phyloP scores from a whole-genome alignment of 2,329 filamentous ascomycete species.

The Tympanopsis confertula region DNA sequence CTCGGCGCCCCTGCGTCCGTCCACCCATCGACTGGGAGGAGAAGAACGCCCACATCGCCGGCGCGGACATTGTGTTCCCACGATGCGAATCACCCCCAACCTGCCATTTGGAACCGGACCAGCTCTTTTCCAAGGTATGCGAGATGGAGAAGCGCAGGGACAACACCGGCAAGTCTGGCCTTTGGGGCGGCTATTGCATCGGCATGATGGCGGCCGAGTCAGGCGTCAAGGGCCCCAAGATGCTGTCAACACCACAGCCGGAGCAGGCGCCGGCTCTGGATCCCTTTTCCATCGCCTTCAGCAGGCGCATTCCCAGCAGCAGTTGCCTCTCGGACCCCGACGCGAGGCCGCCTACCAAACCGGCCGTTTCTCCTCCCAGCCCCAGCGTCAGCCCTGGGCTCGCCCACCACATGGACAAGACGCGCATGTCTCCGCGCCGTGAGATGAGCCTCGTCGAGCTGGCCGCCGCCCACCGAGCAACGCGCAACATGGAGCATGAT shows the following conservation, averaged over 20 bases:
- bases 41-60: slow-evolving; percentile 52
- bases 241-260: slow-evolving; percentile 37
- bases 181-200: slow-evolving; percentile 70
- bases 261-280: slow-evolving; percentile 25
- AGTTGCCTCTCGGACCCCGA: background rate
- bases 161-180: slow-evolving; percentile 44
- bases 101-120: slow-evolving; percentile 72
- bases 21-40: slow-evolving; percentile 37
- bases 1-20: slow-evolving; percentile 46
- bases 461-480: slow-evolving; percentile 29
- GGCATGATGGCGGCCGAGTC: slow-evolving; percentile 19
- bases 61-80: slow-evolving; percentile 68
- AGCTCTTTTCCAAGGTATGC: slow-evolving; percentile 40
- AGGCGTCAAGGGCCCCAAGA: slow-evolving; percentile 30
- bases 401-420: background rate
- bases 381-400: slow-evolving; percentile 4
- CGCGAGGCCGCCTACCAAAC: slow-evolving; percentile 10
- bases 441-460: slow-evolving; percentile 35
- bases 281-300: slow-evolving; percentile 28
- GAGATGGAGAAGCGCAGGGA: slow-evolving; percentile 38
- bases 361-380: slow-evolving; percentile 10
- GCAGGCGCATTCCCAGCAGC: slow-evolving; percentile 9
- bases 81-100: slow-evolving; percentile 72
- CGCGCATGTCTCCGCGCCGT: too few species aligned
- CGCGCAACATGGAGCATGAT: slow-evolving; percentile 28